Base-by-base conservation (phyloP, 1,139 yeast species). In the Saccharomyces hybrid region DNA sequence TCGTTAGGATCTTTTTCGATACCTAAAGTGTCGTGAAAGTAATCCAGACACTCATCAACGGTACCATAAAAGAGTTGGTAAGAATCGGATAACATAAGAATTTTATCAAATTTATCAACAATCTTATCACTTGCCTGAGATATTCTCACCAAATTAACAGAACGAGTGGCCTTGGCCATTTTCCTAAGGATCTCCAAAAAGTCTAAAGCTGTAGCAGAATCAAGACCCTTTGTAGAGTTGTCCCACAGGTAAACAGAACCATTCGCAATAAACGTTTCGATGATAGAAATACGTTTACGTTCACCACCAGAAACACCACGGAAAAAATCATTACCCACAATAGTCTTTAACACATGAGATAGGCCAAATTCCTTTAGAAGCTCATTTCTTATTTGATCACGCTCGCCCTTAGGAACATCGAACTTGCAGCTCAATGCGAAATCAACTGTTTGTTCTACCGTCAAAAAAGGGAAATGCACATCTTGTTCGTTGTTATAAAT, bases 171-270 rank as follows among this genome's bases (percentile, higher is more conserved):
- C 52, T 70, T 71, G 7, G 81, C 77, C 55, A 78, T 70, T 3
- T 71, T 69, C 58, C 77, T 72, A 50, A 78, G 70, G 47, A 79
- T 79, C 53, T 68, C 67, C 13, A 78, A 72, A 60, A 73, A 78
- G 60, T 78, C 82, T 55, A 78, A 71, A 19, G 82, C 82, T 23
- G 82, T 78, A 2, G 81, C 73, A 14, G 82, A 77, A 63, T 76
- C 73, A 41, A 70, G 55, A 62, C 82, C 82, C 62, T 81, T 74
- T 8, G 83, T 78, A 27, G 82, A 79, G 60, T 78, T 79, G 68
- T 78, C 82, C 83, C 82, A 78, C 61, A 79, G 72, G 61, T 78
- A 78, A 41, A 78, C 64, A 31, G 75, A 70, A 47, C 77, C 80
- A 52, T 75, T 70, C 52, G 78, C 75, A 29, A 77, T 75, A 59